Conservation (phyloP, 75 land plant genomes). For the Picea sitchensis region DNA sequence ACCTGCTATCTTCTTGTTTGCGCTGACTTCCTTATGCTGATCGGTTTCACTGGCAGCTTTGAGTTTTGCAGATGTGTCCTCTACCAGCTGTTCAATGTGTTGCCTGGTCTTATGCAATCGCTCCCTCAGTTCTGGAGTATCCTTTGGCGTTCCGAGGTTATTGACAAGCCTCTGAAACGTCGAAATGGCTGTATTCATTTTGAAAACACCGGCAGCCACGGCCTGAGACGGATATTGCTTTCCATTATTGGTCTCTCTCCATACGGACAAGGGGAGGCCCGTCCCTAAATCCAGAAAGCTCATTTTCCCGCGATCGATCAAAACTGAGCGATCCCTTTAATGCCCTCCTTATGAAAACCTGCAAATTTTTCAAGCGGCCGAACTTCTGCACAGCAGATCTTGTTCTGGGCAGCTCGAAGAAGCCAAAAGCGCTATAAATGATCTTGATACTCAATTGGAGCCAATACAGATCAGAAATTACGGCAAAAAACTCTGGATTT, state of each 20-base stretch:
- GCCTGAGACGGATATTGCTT: conserved; percentile 19
- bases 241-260: conserved; percentile 10
- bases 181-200: conserved; percentile 75
- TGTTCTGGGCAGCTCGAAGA: no score
- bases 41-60: conserved; percentile 74
- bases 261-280: conserved; percentile 20
- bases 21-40: conserved; percentile 53
- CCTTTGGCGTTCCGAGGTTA: conserved; percentile 71
- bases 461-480: no score
- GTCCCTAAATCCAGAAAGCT: conserved; percentile 66
- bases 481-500: no score
- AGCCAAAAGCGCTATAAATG: no score
- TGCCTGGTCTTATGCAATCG: conserved; percentile 61
- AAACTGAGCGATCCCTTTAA: no score
- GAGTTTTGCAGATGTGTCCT: conserved; percentile 77
- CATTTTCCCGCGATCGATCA: conserved; percentile 23
- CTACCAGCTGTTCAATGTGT: conserved; percentile 71
- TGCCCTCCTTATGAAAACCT: neutral
- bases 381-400: no score
- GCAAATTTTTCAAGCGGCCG: neutral
- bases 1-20: conserved; percentile 68
- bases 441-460: no score
- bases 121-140: conserved; percentile 53
- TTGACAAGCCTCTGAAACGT: conserved; percentile 67
- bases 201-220: conserved; percentile 56